Evolutionary conservation across 208 protist genomes (phyloP).

Genomic region (Leishmania turanica): DNA sequence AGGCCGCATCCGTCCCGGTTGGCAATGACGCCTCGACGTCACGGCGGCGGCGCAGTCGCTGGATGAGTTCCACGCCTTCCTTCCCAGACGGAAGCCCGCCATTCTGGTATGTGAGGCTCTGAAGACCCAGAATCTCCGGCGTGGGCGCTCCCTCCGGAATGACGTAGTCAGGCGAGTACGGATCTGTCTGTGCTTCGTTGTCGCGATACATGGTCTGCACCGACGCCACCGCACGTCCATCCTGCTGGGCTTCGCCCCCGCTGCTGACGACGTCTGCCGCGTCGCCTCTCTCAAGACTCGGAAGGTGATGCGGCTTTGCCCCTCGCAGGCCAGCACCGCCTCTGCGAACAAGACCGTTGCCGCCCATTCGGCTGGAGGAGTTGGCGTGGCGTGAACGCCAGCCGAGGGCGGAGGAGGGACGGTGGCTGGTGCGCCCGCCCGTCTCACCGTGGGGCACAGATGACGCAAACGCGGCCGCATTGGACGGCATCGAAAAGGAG

Average conservation of each 20-base stretch:
- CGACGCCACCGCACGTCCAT: slow-evolving; percentile 11
- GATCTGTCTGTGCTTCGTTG: slow-evolving; percentile 90
- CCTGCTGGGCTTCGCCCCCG: not conserved
- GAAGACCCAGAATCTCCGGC: slow-evolving; percentile 75
- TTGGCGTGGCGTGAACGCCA: slow-evolving; percentile 1
- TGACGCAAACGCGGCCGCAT: slow-evolving; percentile 13
- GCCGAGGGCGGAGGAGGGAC: slow-evolving; percentile 8
- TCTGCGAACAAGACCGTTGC: slow-evolving; percentile 2
- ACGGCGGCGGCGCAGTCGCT: slow-evolving; percentile 85
- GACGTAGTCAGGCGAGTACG: slow-evolving; percentile 88
- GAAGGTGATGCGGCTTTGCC: slow-evolving; percentile 41
- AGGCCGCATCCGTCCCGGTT: slow-evolving; percentile 50
- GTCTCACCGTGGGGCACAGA: not conserved
- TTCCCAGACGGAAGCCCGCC: slow-evolving; percentile 75
- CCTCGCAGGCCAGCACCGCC: slow-evolving; percentile 1
- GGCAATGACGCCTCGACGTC: slow-evolving; percentile 67
- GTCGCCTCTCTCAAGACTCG: slow-evolving; percentile 17
- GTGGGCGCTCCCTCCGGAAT: slow-evolving; percentile 66
- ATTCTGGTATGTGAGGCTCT: slow-evolving; percentile 63
- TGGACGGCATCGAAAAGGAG: slow-evolving; percentile 15
- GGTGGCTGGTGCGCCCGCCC: not conserved
- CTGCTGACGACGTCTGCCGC: not conserved
- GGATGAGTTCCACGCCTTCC: slow-evolving; percentile 88
- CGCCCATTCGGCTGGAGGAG: not conserved
- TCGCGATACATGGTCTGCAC: slow-evolving; percentile 82